These are phyloP conservation scores for Penicillium sp. DNA, from an alignment of 2,329 filamentous ascomycete species.

Conservation along the genomic window DNA sequence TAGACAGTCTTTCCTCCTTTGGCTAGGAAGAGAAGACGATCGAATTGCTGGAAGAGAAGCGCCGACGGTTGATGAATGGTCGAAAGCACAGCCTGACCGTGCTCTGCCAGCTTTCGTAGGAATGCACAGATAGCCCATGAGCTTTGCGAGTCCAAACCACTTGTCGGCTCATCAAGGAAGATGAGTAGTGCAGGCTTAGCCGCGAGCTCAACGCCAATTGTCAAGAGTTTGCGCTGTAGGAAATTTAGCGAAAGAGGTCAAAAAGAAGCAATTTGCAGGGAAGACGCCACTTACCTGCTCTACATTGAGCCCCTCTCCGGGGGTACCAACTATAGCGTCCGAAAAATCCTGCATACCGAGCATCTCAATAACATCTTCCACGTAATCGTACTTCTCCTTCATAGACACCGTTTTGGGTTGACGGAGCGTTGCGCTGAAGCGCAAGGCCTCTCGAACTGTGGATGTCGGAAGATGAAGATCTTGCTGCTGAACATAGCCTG, in stretches of 20 bases:
- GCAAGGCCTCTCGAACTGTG: slow-evolving; percentile 79
- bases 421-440: slow-evolving; percentile 76
- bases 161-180: slow-evolving; percentile 90
- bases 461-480: slow-evolving; percentile 75
- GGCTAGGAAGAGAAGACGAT: slow-evolving; percentile 56
- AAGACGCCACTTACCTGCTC: slow-evolving; percentile 43
- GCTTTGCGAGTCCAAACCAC: slow-evolving; percentile 81
- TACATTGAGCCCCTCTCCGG: slow-evolving; percentile 64
- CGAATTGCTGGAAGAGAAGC: slow-evolving; percentile 80
- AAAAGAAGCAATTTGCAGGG: no score
- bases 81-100: slow-evolving; percentile 80
- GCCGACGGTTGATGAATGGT: slow-evolving; percentile 95
- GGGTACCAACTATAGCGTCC: slow-evolving; percentile 78
- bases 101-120: slow-evolving; percentile 80
- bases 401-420: slow-evolving; percentile 66
- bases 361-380: slow-evolving; percentile 73
- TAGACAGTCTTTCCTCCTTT: slow-evolving; percentile 61
- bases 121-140: slow-evolving; percentile 83
- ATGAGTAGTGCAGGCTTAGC: slow-evolving; percentile 80
- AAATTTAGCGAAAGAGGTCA: background rate
- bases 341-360: slow-evolving; percentile 85
- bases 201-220: slow-evolving; percentile 86
- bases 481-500: slow-evolving; percentile 63
- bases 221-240: slow-evolving; percentile 52
- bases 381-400: slow-evolving; percentile 73